Evolutionary conservation across 2,329 filamentous ascomycete genomes (phyloP).

Genomic region (Dothideomycetidae sp.): DNA sequence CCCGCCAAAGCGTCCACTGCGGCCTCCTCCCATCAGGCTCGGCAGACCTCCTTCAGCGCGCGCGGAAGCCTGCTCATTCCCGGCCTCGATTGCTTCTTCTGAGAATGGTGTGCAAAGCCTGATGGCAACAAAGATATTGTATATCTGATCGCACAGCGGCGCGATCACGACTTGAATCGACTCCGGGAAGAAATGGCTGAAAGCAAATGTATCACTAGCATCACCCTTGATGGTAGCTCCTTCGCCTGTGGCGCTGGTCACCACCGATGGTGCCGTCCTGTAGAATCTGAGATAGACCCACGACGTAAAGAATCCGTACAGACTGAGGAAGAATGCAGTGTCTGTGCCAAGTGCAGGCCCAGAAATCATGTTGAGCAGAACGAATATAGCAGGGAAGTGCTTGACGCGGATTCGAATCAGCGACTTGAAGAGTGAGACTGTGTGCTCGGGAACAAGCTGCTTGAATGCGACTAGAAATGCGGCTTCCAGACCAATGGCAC

Average conservation of each 20-base stretch:
- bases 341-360: conserved; percentile 52
- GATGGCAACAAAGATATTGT: conserved; percentile 58
- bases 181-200: conserved; percentile 89
- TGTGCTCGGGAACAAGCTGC: conserved; percentile 93
- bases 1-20: conserved; percentile 34
- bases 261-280: conserved; percentile 52
- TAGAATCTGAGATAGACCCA: conserved; percentile 97
- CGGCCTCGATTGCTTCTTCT: conserved; percentile 59
- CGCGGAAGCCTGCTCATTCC: conserved; percentile 55
- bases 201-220: conserved; percentile 89
- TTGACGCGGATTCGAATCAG: conserved; percentile 78
- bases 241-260: conserved; percentile 37
- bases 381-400: conserved; percentile 64
- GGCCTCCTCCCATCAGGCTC: conserved; percentile 39
- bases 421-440: conserved; percentile 82
- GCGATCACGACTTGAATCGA: conserved; percentile 65
- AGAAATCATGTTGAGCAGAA: conserved; percentile 53
- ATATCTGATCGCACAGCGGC: conserved; percentile 59
- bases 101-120: conserved; percentile 77
- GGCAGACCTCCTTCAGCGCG: conserved; percentile 48
- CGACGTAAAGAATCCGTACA: conserved; percentile 70
- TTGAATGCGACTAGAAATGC: conserved; percentile 94
- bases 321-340: conserved; percentile 63
- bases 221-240: conserved; percentile 57
- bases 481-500: conserved; percentile 78